A percentile compares a stretch with the other conserved stretches of the same genome.
phyloP scores from a whole-genome alignment of 305 asterid genomes.

The Fraxinus dipetala region DNA sequence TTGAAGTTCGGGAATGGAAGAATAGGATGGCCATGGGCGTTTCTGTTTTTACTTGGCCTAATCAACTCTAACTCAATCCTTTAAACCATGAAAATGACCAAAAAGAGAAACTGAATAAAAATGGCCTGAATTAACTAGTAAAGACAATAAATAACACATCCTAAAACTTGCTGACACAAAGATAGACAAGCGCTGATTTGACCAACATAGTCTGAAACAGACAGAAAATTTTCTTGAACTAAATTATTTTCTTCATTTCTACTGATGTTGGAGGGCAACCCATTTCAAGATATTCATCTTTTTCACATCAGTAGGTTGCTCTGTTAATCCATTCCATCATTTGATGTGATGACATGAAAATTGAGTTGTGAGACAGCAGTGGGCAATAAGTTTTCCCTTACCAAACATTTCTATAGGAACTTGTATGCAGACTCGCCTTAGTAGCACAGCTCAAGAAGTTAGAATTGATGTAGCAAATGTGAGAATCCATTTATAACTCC shows the following conservation, averaged over 20 bases:
- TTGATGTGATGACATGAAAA: background rate
- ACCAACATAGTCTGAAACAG: background rate
- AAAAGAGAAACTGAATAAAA: background rate
- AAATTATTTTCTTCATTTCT: background rate
- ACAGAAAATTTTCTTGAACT: background rate
- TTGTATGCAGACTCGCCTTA: background rate
- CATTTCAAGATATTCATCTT: background rate
- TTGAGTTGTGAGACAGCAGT: background rate
- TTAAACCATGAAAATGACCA: background rate
- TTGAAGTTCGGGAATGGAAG: background rate
- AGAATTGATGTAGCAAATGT: background rate
- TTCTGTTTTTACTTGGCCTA: background rate
- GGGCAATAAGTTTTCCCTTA: background rate
- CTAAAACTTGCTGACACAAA: background rate
- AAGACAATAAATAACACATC: background rate
- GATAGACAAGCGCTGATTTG: background rate
- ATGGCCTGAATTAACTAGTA: background rate
- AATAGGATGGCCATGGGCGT: background rate
- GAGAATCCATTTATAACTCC: background rate
- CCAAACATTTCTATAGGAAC: background rate
- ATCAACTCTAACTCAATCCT: background rate
- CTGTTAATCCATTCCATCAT: background rate
- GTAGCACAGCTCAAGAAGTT: background rate
- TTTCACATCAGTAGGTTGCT: background rate
- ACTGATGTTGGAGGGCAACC: background rate